Percentiles rank a stretch among this genome's conserved stretches.
These are phyloP conservation scores for Mucor irregularis DNA, from an alignment of 371 early-diverging fungal species.

Conservation along the genomic window DNA sequence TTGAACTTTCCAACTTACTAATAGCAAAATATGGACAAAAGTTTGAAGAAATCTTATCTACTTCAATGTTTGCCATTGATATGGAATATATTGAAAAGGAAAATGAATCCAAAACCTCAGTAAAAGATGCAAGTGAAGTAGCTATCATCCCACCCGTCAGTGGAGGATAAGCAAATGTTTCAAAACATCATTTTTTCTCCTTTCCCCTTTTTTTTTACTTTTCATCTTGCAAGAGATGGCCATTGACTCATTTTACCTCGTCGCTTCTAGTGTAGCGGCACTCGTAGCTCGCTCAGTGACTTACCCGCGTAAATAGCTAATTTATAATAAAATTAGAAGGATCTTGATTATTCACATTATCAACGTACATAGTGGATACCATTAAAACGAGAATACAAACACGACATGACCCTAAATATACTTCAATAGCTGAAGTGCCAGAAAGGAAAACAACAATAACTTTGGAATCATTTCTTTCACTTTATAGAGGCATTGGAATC, in stretches of 20 bases:
- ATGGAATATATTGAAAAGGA: slow-evolving; percentile 65
- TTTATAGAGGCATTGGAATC: slow-evolving; percentile 65
- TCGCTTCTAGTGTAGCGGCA: slow-evolving; percentile 51
- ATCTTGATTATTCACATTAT: too few relatives aligned
- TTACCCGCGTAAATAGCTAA: slow-evolving; percentile 41
- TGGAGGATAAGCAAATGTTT: slow-evolving; percentile 55
- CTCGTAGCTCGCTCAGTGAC: slow-evolving; percentile 54
- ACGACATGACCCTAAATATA: not conserved
- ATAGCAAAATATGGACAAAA: slow-evolving; percentile 39
- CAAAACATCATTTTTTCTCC: not conserved
- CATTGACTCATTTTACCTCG: slow-evolving; percentile 28
- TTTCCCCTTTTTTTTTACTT: slow-evolving; percentile 3
- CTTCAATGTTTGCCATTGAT: slow-evolving; percentile 67
- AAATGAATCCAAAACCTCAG: slow-evolving; percentile 20
- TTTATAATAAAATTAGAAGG: not conserved
- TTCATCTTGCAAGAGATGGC: slow-evolving; percentile 10
- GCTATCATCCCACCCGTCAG: slow-evolving; percentile 80
- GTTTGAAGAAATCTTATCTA: slow-evolving; percentile 41
- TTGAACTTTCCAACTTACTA: slow-evolving; percentile 32
- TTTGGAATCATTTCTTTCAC: slow-evolving; percentile 15
- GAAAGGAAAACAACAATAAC: too few relatives aligned
- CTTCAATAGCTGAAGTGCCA: too few relatives aligned
- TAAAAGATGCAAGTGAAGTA: slow-evolving; percentile 60
- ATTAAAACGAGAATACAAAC: slow-evolving; percentile 67
- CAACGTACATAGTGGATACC: slow-evolving; percentile 69